These are phyloP conservation scores for Nepenthes mirabilis DNA, from an alignment of 148 eudicot genomes.

Conservation along the genomic window DNA sequence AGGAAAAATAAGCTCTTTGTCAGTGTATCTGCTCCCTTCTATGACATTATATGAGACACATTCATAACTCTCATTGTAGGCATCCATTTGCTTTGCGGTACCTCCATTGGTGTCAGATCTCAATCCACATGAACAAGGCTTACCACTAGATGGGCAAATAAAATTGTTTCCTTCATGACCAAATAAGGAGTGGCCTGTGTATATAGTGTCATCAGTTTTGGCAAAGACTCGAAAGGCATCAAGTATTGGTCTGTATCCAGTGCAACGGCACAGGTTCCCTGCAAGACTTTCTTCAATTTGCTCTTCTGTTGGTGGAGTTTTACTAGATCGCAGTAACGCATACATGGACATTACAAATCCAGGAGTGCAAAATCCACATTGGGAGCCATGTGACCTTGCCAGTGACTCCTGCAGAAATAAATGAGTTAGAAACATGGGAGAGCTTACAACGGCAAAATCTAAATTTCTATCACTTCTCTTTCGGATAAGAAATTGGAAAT, in stretches of 20 bases:
- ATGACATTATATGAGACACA: constrained; percentile 58
- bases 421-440: neutral
- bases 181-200: constrained; percentile 28
- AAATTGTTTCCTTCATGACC: constrained; percentile 34
- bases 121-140: constrained; percentile 82
- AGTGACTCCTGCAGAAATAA: constrained; percentile 58
- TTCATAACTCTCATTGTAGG: constrained; percentile 17
- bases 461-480: neutral
- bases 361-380: constrained; percentile 99
- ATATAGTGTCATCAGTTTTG: constrained; percentile 61
- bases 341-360: constrained; percentile 99
- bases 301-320: constrained; percentile 63
- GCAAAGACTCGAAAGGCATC: constrained; percentile 96
- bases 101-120: constrained; percentile 18
- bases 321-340: constrained; percentile 76
- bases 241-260: constrained; percentile 89
- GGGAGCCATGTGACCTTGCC: constrained; percentile 85
- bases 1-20: constrained; percentile 89
- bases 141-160: constrained; percentile 90
- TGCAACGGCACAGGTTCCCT: constrained; percentile 96
- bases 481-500: too few relatives aligned
- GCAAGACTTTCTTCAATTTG: constrained; percentile 96
- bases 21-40: constrained; percentile 63
- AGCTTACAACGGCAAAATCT: neutral
- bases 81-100: constrained; percentile 9